Percentiles rank a stretch among this genome's conserved stretches.
phyloP scores from a whole-genome alignment of 441 rosid genomes.

The Gossypium gossypioides region DNA sequence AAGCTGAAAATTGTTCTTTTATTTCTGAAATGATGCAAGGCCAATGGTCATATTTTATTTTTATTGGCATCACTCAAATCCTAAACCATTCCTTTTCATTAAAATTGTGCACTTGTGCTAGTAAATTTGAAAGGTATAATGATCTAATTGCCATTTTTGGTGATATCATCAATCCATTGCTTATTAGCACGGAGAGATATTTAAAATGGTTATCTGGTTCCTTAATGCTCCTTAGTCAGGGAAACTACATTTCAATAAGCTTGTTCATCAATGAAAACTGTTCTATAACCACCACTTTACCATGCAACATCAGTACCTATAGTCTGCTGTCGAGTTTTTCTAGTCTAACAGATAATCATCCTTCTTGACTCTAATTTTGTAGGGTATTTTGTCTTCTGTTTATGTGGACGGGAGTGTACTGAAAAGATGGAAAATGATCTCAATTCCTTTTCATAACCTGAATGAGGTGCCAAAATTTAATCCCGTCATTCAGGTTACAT shows the following conservation, averaged over 20 bases:
- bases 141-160: background rate
- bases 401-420: conserved; percentile 47
- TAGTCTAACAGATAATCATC: background rate
- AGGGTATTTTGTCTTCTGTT: conserved; percentile 79
- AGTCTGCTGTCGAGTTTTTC: background rate
- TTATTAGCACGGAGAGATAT: background rate
- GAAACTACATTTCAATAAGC: background rate
- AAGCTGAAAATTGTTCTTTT: background rate
- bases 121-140: background rate
- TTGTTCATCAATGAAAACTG: background rate
- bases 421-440: conserved; percentile 71
- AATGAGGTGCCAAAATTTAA: conserved; percentile 39
- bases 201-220: background rate
- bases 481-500: conserved; percentile 27
- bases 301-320: background rate
- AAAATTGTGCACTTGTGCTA: background rate
- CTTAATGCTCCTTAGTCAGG: background rate
- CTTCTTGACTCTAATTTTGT: conserved; percentile 13
- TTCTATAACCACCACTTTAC: background rate
- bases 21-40: background rate
- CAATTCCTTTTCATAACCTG: conserved; percentile 59
- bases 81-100: background rate
- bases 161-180: background rate
- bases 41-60: background rate
- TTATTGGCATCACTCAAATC: conserved; percentile 5